Evolutionary conservation across 352 stramenopile genomes (phyloP), one percentile per base, ranked within the genome.

Genomic region (Halophytophthora batemanensis): DNA sequence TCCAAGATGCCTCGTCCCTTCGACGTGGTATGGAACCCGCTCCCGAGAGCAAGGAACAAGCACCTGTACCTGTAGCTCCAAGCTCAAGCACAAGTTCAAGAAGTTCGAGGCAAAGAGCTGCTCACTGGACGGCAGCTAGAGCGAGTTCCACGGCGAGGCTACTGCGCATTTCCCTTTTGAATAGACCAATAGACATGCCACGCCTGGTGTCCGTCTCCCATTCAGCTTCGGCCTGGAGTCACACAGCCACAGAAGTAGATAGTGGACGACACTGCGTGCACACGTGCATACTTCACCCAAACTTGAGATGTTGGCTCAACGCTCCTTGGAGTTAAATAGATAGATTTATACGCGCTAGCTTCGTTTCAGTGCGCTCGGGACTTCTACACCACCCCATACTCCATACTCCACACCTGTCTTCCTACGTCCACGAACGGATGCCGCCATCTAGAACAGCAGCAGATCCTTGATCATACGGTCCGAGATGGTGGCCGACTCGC

Each of bases 381-480:
- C 29, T 35, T 12, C 29, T 35, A 6, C 29, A 35, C n/a, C n/a
- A n/a, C n/a, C n/a, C n/a, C n/a, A n/a, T n/a, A n/a, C n/a, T n/a
- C n/a, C n/a, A n/a, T n/a, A n/a, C n/a, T n/a, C n/a, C n/a, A n/a
- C n/a, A n/a, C n/a, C n/a, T n/a, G n/a, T n/a, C n/a, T n/a, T n/a
- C n/a, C n/a, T n/a, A n/a, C n/a, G n/a, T n/a, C n/a, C n/a, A n/a
- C n/a, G n/a, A n/a, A n/a, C n/a, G n/a, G n/a, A n/a, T n/a, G n/a
- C n/a, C n/a, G n/a, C n/a, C n/a, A n/a, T 31, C 76, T 53, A 93
- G 45, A 93, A 90, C 60, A 93, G 69, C 56, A 93, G 69, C 48
- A 93, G 65, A 56, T 93, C 80, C 55, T 93, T 93, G 52, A 89
- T 81, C 73, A 93, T 87, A 50, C 73, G 78, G 59, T 91, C 83